Evolutionary conservation across 768 basidiomycete genomes (phyloP), one percentile per base, ranked within the genome.

Genomic region (Calocybe cyanea): DNA sequence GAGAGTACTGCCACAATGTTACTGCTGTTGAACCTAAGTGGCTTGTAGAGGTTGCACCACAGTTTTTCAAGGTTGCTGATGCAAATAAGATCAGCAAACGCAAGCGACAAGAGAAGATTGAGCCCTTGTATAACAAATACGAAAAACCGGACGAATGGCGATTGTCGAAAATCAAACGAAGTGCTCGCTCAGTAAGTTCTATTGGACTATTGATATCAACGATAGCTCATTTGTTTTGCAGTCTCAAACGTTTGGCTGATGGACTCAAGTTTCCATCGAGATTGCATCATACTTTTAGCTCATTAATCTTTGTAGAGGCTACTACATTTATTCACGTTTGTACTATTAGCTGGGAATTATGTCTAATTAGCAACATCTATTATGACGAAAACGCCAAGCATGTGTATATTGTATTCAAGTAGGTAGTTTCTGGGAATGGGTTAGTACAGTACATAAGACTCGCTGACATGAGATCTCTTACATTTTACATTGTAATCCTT

Each of bases 41-140:
- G 96, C 80, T 98, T 7, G 89, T 93, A 14, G 94, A 99, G 59
- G 93, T 95, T 18, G 96, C 95, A 6, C 95, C 96, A 1, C 92
- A 94, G 49, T 97, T 96, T 77, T 99, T 98, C 85, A 91, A 90
- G 66, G 92, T 99, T 35, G 93, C 95, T 2, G 96, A 98, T 65
- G 88, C 82, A 43, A 94, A 93, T 71, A 97, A 96, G 68, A 95
- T 98, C 69, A 93, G 90, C 61, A 95, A 94, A 66, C 80, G 92
- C 54, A 97, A 96, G 76, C 83, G 78, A 65, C 87, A 92, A 64
- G 93, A 95, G 73, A 96, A 93, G 80, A 96, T 96, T 53, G 92
- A 95, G 61, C 95, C 95, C 7, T 65, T 97, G 61, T 96, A 67
- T 72, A 96, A 98, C 75, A 92, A 95, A 63, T 92, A 88, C 66